Conservation (phyloP, 176 grass and related monocot genomes). For the Oryza brachyantha region DNA sequence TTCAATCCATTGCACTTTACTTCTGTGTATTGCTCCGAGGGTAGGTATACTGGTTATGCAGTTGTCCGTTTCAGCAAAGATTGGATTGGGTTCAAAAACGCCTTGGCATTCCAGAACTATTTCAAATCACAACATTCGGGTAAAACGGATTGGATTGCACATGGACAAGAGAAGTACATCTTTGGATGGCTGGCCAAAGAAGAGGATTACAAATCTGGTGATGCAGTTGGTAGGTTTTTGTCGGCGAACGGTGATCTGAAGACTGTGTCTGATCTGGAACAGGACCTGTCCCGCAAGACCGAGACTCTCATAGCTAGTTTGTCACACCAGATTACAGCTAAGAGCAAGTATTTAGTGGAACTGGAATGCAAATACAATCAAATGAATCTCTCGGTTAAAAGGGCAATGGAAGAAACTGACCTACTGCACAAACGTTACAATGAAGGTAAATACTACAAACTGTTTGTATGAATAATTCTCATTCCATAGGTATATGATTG, state of each 20-base stretch:
- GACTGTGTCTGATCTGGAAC: conserved; percentile 35
- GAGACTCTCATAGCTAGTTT: conserved; percentile 44
- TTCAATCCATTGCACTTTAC: conserved; percentile 29
- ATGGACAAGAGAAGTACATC: not conserved
- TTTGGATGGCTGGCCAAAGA: conserved; percentile 52
- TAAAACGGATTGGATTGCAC: conserved; percentile 41
- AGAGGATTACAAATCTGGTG: conserved; percentile 37
- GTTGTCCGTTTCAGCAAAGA: conserved; percentile 46
- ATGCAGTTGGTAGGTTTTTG: conserved; percentile 40
- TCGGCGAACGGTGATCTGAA: conserved; percentile 43
- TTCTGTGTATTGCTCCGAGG: conserved; percentile 7
- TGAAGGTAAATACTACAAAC: conserved; percentile 34
- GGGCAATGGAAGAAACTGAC: conserved; percentile 49
- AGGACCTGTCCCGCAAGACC: conserved; percentile 33
- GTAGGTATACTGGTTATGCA: conserved; percentile 27
- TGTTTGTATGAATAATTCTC: not conserved
- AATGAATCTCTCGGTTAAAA: conserved; percentile 40
- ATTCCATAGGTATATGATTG: not conserved
- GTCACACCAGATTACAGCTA: conserved; percentile 37
- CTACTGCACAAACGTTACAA: conserved; percentile 36
- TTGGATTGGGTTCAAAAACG: conserved; percentile 63
- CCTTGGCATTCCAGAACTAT: conserved; percentile 49
- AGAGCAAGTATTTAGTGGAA: conserved; percentile 39
- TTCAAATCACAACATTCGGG: conserved; percentile 36
- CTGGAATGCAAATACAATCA: conserved; percentile 44